Percentiles rank a stretch among this genome's conserved stretches.
Conservation (phyloP, 2,329 filamentous ascomycete genomes). For the Exserohilum turcica region DNA sequence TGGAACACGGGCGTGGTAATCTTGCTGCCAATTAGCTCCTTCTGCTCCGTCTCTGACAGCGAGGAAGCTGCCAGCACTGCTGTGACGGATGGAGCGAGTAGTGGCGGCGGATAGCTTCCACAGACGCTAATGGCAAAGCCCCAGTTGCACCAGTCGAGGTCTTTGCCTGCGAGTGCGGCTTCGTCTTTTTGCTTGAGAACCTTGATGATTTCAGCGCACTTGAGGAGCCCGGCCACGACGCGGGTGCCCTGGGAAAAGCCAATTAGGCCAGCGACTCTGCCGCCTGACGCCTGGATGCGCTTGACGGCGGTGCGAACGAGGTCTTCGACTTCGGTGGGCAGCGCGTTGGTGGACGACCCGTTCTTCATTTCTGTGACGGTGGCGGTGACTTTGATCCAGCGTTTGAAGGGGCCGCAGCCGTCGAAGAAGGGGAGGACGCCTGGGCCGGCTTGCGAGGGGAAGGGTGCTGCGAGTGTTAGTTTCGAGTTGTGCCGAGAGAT, state of each 20-base stretch:
- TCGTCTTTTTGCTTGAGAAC: conserved; percentile 12
- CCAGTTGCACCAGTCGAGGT: conserved; percentile 22
- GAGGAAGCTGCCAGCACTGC: conserved; percentile 14
- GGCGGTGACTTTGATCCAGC: conserved; percentile 35
- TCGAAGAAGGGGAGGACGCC: conserved; percentile 48
- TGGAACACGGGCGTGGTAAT: conserved; percentile 40
- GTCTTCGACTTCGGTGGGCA: conserved; percentile 29
- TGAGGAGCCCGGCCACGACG: conserved; percentile 41
- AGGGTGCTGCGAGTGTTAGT: conserved; percentile 33
- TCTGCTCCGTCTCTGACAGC: conserved; percentile 11
- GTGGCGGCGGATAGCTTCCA: conserved; percentile 36
- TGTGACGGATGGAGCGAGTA: conserved; percentile 25
- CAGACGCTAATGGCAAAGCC: conserved; percentile 35
- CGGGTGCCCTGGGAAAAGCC: conserved; percentile 45
- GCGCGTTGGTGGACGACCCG: conserved; percentile 14
- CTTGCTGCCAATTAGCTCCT: conserved; percentile 18
- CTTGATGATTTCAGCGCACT: conserved; percentile 25
- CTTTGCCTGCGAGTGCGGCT: not conserved
- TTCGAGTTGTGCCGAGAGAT: not conserved
- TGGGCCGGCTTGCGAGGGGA: conserved; percentile 41
- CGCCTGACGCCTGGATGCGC: conserved; percentile 18
- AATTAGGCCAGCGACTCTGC: conserved; percentile 36
- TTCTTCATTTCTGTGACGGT: conserved; percentile 22
- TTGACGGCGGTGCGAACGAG: conserved; percentile 25
- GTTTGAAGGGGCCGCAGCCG: conserved; percentile 44